Conservation (phyloP, 169 alveolate species). For the Plasmodium cynomolgi region DNA sequence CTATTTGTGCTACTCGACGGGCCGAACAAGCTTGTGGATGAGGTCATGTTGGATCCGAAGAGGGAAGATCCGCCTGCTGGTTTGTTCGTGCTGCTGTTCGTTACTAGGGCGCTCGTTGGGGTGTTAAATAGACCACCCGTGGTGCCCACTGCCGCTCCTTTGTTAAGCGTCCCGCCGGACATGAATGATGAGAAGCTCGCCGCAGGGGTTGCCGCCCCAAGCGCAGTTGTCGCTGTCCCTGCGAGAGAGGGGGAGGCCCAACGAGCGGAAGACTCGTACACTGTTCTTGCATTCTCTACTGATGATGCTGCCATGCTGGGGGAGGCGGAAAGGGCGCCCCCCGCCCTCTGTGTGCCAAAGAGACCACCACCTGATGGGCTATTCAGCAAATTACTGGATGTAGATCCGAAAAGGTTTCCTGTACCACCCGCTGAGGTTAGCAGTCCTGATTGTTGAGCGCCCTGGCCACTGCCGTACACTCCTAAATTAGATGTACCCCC, state of each 20-base stretch:
- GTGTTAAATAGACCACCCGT: background rate
- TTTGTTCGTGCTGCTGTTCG: background rate
- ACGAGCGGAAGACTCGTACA: slow-evolving; percentile 12
- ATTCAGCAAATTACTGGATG: background rate
- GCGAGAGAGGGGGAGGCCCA: slow-evolving; percentile 9
- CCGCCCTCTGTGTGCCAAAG: background rate
- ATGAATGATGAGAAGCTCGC: background rate
- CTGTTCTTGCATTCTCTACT: slow-evolving; percentile 4
- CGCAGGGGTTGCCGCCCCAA: background rate
- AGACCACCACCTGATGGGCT: background rate
- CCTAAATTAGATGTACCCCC: background rate
- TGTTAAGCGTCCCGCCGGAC: background rate
- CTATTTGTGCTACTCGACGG: background rate
- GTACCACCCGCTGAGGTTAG: background rate
- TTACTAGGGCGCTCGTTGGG: background rate
- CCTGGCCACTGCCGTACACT: background rate
- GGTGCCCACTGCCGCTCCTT: background rate
- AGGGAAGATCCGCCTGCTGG: background rate
- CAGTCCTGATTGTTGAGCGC: background rate
- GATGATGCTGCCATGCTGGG: background rate
- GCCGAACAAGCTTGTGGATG: background rate
- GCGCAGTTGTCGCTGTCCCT: background rate
- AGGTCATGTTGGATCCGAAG: background rate
- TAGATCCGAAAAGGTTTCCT: background rate
- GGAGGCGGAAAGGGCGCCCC: background rate